phyloP scores from a whole-genome alignment of 345 rosid genomes.

The Salix caprea region DNA sequence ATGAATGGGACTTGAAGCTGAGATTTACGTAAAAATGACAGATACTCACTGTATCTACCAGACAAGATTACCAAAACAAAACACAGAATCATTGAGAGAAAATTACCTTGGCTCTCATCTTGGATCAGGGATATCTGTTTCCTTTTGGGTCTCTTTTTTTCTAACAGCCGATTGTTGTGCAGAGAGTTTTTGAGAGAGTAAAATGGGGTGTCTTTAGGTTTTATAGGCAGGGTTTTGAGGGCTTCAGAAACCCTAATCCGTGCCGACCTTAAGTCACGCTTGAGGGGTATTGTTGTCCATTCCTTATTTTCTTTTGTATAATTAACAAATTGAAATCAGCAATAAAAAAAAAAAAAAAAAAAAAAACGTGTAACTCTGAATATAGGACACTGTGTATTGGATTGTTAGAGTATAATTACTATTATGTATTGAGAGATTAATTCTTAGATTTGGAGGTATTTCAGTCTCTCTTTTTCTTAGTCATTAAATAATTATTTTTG shows the following conservation, averaged over 20 bases:
- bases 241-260: constrained; percentile 9
- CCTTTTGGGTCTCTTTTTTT: too few relatives aligned
- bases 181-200: too few relatives aligned
- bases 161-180: neutral
- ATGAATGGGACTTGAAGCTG: neutral
- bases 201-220: neutral
- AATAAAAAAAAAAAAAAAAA: too few relatives aligned
- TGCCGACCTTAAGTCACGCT: neutral
- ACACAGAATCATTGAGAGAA: neutral
- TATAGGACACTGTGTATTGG: too few relatives aligned
- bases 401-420: too few relatives aligned
- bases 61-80: neutral
- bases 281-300: constrained; percentile 3
- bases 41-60: neutral
- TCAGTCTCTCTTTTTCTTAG: too few relatives aligned
- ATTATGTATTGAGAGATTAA: too few relatives aligned
- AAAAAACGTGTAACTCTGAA: too few relatives aligned
- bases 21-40: neutral
- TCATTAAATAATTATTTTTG: too few relatives aligned
- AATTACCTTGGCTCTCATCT: constrained; percentile 18
- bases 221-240: constrained; percentile 1
- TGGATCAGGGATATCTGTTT: neutral
- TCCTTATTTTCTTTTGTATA: neutral
- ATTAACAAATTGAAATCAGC: neutral
- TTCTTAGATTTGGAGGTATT: too few relatives aligned